Evolutionary conservation across 2,329 filamentous ascomycete species (phyloP), one percentile per base, ranked within the genome.

Genomic region (Arthrinium phaeospermum): DNA sequence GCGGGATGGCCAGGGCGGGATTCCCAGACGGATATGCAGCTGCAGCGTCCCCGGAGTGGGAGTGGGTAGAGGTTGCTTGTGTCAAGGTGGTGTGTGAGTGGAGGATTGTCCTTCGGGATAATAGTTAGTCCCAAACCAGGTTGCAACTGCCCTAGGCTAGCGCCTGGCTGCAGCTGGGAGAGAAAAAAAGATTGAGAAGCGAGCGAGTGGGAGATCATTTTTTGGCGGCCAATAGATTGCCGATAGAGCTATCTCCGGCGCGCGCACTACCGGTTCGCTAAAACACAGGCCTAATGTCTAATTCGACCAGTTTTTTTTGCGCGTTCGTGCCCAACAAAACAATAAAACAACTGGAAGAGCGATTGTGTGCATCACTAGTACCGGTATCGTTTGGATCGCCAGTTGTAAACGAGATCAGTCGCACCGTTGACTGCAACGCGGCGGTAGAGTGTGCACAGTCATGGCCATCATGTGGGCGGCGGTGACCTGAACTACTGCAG

Each of bases 401-500:
- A 8, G 34, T 34, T 19, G 51, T 13, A 57, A 34, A 34, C 51
- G 8, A 34, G 27, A 37, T 34, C 53, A 37, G 53, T 61, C 30
- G 27, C 53, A 57, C 53, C 53, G 27, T 57, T 16, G 30, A 57
- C 53, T 37, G 53, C 34, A 7, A 34, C 8, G 27, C 22, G 3
- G 3, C 7, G 3, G 30, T 37, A 41, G 30, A n/a, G 22, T 49
- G 22, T 49, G 30, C 30, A 64, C 19, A n/a, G 57, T 64, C 34
- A 61, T 61, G 53, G 57, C 16, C 16, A 30, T 8, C 16, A 8
- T 8, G 45, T 8, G 4, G 53, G 34, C 53, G 19, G 53, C 53
- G 53, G 53, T 61, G 53, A 61, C 53, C 53, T 64, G 57, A 64
- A 27, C 57, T 64, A 64, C 57, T 64, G 57, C 57, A 64, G 3